phyloP scores from a whole-genome alignment of 306 rosid species.

The Rubus parviflorus region DNA sequence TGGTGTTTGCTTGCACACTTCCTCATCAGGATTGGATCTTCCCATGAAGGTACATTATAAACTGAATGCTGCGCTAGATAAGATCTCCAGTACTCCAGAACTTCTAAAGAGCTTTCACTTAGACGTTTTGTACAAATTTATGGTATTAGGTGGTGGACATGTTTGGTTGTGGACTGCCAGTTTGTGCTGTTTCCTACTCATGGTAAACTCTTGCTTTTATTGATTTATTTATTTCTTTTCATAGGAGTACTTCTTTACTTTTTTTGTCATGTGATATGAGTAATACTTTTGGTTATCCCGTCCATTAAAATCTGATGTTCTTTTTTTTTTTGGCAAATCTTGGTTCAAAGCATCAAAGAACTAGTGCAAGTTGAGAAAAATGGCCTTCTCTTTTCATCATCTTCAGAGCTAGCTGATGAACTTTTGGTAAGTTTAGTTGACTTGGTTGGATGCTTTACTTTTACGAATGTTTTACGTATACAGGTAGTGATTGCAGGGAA shows the following conservation, averaged over 20 bases:
- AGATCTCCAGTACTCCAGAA: not conserved
- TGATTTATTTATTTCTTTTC: not conserved
- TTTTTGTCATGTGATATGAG: not conserved
- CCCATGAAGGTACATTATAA: slow-evolving; percentile 82
- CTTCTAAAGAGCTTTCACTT: not conserved
- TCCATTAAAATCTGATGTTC: slow-evolving; percentile 12
- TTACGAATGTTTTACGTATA: not conserved
- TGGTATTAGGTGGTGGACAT: slow-evolving; percentile 82
- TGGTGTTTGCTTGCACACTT: slow-evolving; percentile 94
- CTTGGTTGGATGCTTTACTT: slow-evolving; percentile 3
- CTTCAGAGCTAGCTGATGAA: slow-evolving; percentile 95
- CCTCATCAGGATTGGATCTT: slow-evolving; percentile 97
- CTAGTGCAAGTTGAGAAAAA: slow-evolving; percentile 79
- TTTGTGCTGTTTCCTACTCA: slow-evolving; percentile 96
- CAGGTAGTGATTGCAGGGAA: not conserved
- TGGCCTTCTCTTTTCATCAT: slow-evolving; percentile 82
- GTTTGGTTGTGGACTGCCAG: slow-evolving; percentile 99
- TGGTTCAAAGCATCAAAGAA: slow-evolving; percentile 69
- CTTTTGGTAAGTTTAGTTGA: slow-evolving; percentile 60
- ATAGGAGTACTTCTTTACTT: not conserved
- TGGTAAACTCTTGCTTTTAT: slow-evolving; percentile 47
- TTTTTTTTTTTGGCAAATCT: no score
- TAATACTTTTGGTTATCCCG: not conserved
- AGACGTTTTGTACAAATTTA: not conserved
- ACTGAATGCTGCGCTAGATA: not conserved